phyloP scores from a whole-genome alignment of 352 stramenopile genomes.

The Globisporangium iwayamae region DNA sequence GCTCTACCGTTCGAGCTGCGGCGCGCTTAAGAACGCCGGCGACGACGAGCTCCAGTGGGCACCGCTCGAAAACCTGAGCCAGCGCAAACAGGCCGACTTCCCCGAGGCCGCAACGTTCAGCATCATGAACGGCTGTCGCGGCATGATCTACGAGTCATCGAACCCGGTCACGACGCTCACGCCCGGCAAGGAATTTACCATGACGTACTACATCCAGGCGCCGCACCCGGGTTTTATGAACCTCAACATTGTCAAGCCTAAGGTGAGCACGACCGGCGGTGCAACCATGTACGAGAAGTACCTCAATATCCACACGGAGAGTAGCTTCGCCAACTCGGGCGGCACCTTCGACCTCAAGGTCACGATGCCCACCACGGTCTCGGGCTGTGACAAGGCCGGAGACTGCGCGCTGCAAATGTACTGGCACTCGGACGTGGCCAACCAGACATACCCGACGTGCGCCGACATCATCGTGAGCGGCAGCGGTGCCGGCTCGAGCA shows the following conservation, averaged over 20 bases:
- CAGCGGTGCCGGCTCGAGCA: neutral
- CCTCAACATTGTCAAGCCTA: slow-evolving; percentile 54
- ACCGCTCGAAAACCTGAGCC: slow-evolving; percentile 49
- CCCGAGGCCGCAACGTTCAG: slow-evolving; percentile 42
- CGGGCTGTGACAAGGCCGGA: slow-evolving; percentile 34
- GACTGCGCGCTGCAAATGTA: slow-evolving; percentile 60
- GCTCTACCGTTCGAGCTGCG: neutral
- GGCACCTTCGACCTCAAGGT: slow-evolving; percentile 27
- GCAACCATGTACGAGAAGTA: slow-evolving; percentile 50
- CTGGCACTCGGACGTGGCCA: slow-evolving; percentile 56
- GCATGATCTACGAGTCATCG: slow-evolving; percentile 44
- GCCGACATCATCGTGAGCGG: slow-evolving; percentile 12
- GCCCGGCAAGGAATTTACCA: slow-evolving; percentile 35
- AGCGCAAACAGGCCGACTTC: slow-evolving; percentile 43
- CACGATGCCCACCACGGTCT: slow-evolving; percentile 41
- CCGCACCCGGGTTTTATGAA: slow-evolving; percentile 50
- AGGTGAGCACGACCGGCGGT: slow-evolving; percentile 32
- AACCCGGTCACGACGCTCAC: slow-evolving; percentile 44
- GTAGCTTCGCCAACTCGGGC: slow-evolving; percentile 31
- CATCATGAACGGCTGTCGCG: slow-evolving; percentile 58
- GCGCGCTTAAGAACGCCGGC: slow-evolving; percentile 21
- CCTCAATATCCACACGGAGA: slow-evolving; percentile 10
- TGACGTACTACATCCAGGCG: slow-evolving; percentile 54
- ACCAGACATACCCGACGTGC: slow-evolving; percentile 62
- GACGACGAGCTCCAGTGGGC: slow-evolving; percentile 47